These are phyloP conservation scores for Trichoderma sp. DNA, from an alignment of 2,329 filamentous ascomycete genomes.

Conservation along the genomic window DNA sequence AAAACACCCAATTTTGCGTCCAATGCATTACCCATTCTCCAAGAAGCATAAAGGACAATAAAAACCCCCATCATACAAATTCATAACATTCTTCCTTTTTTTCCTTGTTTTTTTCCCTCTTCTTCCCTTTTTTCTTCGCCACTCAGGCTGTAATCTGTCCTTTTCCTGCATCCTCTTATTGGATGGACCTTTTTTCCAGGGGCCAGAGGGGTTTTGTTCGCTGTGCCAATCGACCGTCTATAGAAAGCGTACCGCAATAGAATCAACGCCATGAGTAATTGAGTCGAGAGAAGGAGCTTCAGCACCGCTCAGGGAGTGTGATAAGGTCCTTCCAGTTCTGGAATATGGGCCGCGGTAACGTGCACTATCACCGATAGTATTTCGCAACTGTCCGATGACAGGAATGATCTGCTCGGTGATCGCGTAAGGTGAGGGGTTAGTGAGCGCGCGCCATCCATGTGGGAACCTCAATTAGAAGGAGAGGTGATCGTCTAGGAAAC, in stretches of 20 bases:
- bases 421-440: neutral
- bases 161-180: neutral
- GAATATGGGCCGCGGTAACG: neutral
- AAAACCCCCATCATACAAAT: slow-evolving; percentile 21
- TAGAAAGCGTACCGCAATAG: slow-evolving; percentile 8
- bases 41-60: slow-evolving; percentile 10
- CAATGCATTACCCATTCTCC: slow-evolving; percentile 16
- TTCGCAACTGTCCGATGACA: slow-evolving; percentile 2
- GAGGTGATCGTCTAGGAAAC: neutral
- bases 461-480: neutral
- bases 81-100: neutral
- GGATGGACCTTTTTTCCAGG: neutral
- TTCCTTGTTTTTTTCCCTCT: neutral
- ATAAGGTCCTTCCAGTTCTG: slow-evolving; percentile 16
- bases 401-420: slow-evolving; percentile 20
- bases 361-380: neutral
- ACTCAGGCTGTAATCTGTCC: neutral
- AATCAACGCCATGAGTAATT: neutral
- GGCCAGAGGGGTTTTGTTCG: neutral
- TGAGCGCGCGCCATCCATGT: slow-evolving; percentile 13
- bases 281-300: neutral
- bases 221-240: slow-evolving; percentile 11
- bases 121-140: neutral
- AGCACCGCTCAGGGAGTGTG: neutral
- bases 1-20: slow-evolving; percentile 9